Evolutionary conservation across 495 filamentous ascomycete species (phyloP).

Genomic region (Talaromyces stipitatus): DNA sequence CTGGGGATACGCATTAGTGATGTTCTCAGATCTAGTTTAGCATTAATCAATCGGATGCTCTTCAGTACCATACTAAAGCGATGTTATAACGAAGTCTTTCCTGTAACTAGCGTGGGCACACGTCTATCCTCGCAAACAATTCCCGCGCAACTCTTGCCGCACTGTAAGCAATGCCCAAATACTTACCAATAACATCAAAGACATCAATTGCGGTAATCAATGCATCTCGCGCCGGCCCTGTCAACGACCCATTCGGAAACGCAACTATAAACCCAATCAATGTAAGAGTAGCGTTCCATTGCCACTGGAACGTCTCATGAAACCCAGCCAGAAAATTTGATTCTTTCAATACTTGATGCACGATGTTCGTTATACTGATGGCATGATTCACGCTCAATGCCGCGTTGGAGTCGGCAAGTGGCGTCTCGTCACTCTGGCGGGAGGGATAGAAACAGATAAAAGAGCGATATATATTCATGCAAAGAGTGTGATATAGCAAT

Average conservation of each 20-base stretch:
- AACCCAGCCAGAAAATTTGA: constrained; percentile 38
- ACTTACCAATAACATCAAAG: constrained; percentile 21
- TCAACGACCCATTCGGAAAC: constrained; percentile 19
- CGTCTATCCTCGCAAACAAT: background rate
- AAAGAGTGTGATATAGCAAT: constrained; percentile 20
- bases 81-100: too few relatives aligned
- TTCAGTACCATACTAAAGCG: too few relatives aligned
- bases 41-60: too few relatives aligned
- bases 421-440: constrained; percentile 5
- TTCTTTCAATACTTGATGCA: constrained; percentile 38
- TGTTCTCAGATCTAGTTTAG: too few relatives aligned
- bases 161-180: constrained; percentile 1
- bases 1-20: too few relatives aligned
- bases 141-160: background rate
- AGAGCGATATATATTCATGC: constrained; percentile 17
- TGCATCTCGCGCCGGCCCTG: constrained; percentile 22
- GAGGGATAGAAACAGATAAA: constrained; percentile 15
- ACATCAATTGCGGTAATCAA: constrained; percentile 26
- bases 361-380: constrained; percentile 35
- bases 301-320: constrained; percentile 38
- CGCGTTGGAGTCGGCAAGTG: constrained; percentile 21
- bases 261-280: constrained; percentile 41
- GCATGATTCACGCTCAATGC: constrained; percentile 36
- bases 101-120: too few relatives aligned
- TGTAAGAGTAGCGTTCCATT: constrained; percentile 43